Conservation (phyloP, 1,284 basidiomycete genomes). For the Schizopora paradoxa region DNA sequence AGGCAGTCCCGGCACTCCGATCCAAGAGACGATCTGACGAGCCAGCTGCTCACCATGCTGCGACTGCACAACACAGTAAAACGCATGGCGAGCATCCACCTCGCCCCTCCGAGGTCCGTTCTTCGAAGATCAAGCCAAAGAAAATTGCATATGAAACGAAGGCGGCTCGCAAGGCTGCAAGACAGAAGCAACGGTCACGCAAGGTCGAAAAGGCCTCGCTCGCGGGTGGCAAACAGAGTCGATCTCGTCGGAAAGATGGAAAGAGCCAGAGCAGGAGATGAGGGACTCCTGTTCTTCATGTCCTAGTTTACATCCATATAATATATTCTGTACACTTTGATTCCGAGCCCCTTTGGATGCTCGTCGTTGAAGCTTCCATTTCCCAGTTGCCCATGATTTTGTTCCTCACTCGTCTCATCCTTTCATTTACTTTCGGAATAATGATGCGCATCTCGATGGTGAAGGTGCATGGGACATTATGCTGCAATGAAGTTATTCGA, state of each 20-base stretch:
- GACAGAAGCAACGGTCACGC: conserved; percentile 52
- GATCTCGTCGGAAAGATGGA: conserved; percentile 1
- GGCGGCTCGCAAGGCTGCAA: conserved; percentile 49
- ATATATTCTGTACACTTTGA: no score
- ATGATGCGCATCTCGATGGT: no score
- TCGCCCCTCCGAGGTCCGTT: conserved; percentile 8
- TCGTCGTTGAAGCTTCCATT: no score
- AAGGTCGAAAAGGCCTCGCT: conserved; percentile 61
- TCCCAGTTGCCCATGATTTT: no score
- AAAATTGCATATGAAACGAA: conserved; percentile 62
- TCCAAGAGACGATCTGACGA: not conserved
- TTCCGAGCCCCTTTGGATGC: no score
- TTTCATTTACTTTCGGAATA: no score
- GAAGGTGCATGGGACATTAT: no score
- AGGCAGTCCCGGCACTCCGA: not conserved
- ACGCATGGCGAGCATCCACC: conserved; percentile 18
- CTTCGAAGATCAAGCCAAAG: conserved; percentile 30
- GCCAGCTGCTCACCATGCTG: not conserved
- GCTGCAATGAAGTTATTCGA: no score
- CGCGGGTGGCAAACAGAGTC: conserved; percentile 53
- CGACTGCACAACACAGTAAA: not conserved
- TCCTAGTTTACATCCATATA: no score
- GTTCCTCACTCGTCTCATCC: no score
- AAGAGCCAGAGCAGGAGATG: not conserved
- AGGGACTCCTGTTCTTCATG: no score